Percentiles rank a stretch among this genome's conserved stretches.
Evolutionary conservation across 2,329 filamentous ascomycete species (phyloP).

Genomic region (Epicoccum sorghinum): DNA sequence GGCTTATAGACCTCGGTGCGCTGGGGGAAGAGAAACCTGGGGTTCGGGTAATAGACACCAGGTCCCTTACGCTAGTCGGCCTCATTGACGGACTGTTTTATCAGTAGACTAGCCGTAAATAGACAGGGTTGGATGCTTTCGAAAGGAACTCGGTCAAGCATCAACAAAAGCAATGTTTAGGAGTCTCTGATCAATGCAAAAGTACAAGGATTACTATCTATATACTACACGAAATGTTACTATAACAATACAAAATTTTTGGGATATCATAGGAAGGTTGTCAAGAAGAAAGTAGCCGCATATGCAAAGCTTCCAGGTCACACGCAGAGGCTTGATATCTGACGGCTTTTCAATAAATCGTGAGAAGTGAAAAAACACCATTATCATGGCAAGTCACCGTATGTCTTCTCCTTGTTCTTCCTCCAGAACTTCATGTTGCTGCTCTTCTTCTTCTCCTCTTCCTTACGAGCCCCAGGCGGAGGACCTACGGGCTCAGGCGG

Average conservation of each 20-base stretch:
- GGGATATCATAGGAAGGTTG: constrained; percentile 10
- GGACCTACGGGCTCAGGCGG: constrained; percentile 40
- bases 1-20: neutral
- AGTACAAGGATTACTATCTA: neutral
- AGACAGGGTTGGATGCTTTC: too few species aligned
- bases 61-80: too few species aligned
- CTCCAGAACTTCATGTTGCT: constrained; percentile 43
- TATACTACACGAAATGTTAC: constrained; percentile 12
- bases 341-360: neutral
- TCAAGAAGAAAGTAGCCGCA: neutral
- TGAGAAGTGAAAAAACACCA: neutral
- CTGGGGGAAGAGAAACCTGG: neutral
- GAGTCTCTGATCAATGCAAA: neutral
- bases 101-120: too few species aligned
- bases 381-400: constrained; percentile 27
- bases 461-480: constrained; percentile 24
- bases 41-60: neutral
- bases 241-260: constrained; percentile 12
- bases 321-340: neutral
- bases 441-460: constrained; percentile 41
- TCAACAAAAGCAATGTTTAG: neutral
- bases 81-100: too few species aligned
- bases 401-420: constrained; percentile 33
- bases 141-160: too few species aligned
- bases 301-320: neutral